phyloP scores from a whole-genome alignment of 176 grass and related monocot species.

The Musa beccarii region DNA sequence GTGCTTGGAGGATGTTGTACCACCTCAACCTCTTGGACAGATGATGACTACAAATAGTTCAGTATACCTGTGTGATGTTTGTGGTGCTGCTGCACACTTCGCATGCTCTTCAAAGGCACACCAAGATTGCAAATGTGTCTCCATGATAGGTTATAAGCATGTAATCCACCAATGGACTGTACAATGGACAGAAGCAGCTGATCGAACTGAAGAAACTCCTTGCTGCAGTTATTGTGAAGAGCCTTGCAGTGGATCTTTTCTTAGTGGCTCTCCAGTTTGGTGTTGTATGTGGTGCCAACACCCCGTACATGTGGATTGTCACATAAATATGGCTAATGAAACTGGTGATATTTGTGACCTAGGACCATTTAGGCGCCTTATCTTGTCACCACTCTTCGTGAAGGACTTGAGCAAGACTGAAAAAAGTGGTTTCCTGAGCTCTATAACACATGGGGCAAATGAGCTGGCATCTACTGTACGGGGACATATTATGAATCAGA shows the following conservation, averaged over 20 bases:
- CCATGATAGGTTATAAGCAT: slow-evolving; percentile 21
- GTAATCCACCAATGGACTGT: slow-evolving; percentile 29
- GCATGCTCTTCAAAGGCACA: slow-evolving; percentile 18
- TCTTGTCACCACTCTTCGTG: slow-evolving; percentile 24
- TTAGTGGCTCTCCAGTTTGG: slow-evolving; percentile 22
- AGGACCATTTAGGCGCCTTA: slow-evolving; percentile 23
- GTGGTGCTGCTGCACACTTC: slow-evolving; percentile 23
- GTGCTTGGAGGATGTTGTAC: slow-evolving; percentile 12
- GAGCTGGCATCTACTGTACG: slow-evolving; percentile 24
- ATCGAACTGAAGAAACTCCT: slow-evolving; percentile 22
- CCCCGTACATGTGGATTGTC: slow-evolving; percentile 25
- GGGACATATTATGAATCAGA: slow-evolving; percentile 13
- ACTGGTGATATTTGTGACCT: slow-evolving; percentile 27
- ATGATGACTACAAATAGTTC: slow-evolving; percentile 7
- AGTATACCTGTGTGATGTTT: slow-evolving; percentile 20
- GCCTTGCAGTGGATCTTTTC: slow-evolving; percentile 23
- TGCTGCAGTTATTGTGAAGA: slow-evolving; percentile 31
- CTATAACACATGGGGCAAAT: slow-evolving; percentile 31
- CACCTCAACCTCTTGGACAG: slow-evolving; percentile 20
- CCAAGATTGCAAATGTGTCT: slow-evolving; percentile 24
- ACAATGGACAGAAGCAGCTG: slow-evolving; percentile 15
- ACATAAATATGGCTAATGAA: slow-evolving; percentile 17
- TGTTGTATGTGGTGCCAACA: slow-evolving; percentile 26
- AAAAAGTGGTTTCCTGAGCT: slow-evolving; percentile 11
- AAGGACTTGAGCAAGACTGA: slow-evolving; percentile 6